Percentiles rank a stretch among this genome's conserved stretches.
Conservation (phyloP, 2,329 filamentous ascomycete species). For the Zelopaecilomyces penicillatus region DNA sequence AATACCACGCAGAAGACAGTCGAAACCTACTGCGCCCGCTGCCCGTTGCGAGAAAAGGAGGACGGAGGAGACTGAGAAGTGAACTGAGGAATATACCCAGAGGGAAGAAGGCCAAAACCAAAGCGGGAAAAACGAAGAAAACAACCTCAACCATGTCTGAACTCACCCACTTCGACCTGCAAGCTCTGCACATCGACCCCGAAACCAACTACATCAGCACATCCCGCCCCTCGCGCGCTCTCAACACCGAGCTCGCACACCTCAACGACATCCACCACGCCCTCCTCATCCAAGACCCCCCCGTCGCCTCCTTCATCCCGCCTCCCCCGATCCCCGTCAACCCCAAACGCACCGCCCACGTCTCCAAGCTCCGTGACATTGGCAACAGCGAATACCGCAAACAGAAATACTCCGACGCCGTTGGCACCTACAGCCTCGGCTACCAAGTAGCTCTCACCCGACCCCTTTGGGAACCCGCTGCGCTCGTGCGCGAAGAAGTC, state of each 20-base stretch:
- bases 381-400: slow-evolving; percentile 81
- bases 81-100: too few relatives aligned
- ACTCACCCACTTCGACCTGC: slow-evolving; percentile 67
- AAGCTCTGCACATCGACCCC: slow-evolving; percentile 77
- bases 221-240: slow-evolving; percentile 36
- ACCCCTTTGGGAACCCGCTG: slow-evolving; percentile 80
- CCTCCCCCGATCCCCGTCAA: slow-evolving; percentile 86
- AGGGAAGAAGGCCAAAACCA: too few relatives aligned
- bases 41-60: too few relatives aligned
- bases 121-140: too few relatives aligned
- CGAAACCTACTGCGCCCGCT: too few relatives aligned
- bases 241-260: slow-evolving; percentile 57
- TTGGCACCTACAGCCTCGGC: slow-evolving; percentile 75
- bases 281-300: slow-evolving; percentile 49
- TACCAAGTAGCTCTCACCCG: slow-evolving; percentile 79
- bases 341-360: slow-evolving; percentile 80
- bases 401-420: slow-evolving; percentile 62
- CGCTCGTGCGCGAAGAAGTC: slow-evolving; percentile 77
- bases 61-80: too few relatives aligned
- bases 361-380: slow-evolving; percentile 82
- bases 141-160: slow-evolving; percentile 39
- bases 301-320: slow-evolving; percentile 53
- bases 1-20: too few relatives aligned
- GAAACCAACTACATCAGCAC: slow-evolving; percentile 63
- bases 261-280: slow-evolving; percentile 74